Evolutionary conservation across 495 filamentous ascomycete genomes (phyloP).

Genomic region (Copromyces sp.): DNA sequence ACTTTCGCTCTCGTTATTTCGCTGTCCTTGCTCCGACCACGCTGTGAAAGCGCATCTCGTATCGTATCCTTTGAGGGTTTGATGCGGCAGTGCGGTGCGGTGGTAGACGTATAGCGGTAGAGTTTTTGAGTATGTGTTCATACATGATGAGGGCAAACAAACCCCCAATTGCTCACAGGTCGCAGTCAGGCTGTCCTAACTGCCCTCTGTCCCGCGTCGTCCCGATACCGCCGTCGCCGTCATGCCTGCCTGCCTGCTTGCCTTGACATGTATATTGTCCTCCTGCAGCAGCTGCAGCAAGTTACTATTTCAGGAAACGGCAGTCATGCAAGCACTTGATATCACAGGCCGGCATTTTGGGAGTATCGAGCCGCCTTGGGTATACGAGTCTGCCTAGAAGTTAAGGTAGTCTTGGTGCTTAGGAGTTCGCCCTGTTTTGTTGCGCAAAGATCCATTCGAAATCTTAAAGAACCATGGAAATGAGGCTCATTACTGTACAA

Average conservation of each 20-base stretch:
- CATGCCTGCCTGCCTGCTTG: background rate
- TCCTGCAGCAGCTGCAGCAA: background rate
- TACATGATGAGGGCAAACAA: background rate
- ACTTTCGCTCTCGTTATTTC: background rate
- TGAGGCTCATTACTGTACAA: background rate
- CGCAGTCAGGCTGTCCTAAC: background rate
- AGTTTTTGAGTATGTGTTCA: background rate
- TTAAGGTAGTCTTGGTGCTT: background rate
- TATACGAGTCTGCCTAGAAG: no score
- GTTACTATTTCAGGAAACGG: background rate
- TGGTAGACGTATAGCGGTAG: background rate
- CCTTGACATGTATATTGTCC: background rate
- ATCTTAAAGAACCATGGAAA: background rate
- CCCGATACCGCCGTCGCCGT: background rate
- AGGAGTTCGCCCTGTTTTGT: background rate
- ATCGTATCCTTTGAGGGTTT: background rate
- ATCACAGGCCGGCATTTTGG: background rate
- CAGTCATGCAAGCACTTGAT: background rate
- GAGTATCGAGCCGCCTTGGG: background rate
- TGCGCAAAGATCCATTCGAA: no score
- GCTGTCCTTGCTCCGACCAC: background rate
- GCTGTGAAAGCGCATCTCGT: background rate
- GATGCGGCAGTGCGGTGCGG: background rate
- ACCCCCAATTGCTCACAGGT: background rate
- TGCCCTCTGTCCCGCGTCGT: background rate